phyloP scores from a whole-genome alignment of 108 stramenopile species.

The Cylindrotheca fusiformis region DNA sequence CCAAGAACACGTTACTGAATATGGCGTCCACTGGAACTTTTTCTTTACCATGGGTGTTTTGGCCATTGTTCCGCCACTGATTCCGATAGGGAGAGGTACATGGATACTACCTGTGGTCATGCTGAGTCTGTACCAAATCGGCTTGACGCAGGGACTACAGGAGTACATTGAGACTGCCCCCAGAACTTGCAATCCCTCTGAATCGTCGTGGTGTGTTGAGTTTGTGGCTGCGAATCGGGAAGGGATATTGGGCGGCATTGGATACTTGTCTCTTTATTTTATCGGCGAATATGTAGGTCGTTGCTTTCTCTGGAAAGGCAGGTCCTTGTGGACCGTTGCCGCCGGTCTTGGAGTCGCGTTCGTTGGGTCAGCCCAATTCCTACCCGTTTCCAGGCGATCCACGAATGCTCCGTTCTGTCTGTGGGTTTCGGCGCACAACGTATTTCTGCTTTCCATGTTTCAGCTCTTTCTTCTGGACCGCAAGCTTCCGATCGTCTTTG shows the following conservation, averaged over 20 bases:
- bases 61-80: conserved; percentile 20
- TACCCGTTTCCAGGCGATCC: conserved; percentile 76
- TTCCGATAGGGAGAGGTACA: conserved; percentile 8
- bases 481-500: conserved; percentile 39
- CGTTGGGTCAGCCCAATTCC: conserved; percentile 15
- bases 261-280: conserved; percentile 66
- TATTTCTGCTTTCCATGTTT: conserved; percentile 28
- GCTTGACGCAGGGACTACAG: conserved; percentile 49
- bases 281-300: conserved; percentile 59
- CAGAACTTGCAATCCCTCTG: conserved; percentile 25
- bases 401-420: conserved; percentile 72
- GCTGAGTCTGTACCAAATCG: conserved; percentile 59
- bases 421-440: conserved; percentile 73
- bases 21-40: conserved; percentile 99
- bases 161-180: conserved; percentile 68
- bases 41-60: conserved; percentile 88
- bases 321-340: background rate
- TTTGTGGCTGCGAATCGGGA: conserved; percentile 84
- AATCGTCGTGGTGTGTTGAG: conserved; percentile 3
- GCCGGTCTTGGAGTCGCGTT: background rate
- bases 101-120: conserved; percentile 33
- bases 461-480: background rate
- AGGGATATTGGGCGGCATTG: conserved; percentile 80
- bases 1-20: conserved; percentile 95
- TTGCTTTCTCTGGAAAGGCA: conserved; percentile 33